phyloP scores from a whole-genome alignment of 805 yeast species.

The Metschnikowia gelsemii region DNA sequence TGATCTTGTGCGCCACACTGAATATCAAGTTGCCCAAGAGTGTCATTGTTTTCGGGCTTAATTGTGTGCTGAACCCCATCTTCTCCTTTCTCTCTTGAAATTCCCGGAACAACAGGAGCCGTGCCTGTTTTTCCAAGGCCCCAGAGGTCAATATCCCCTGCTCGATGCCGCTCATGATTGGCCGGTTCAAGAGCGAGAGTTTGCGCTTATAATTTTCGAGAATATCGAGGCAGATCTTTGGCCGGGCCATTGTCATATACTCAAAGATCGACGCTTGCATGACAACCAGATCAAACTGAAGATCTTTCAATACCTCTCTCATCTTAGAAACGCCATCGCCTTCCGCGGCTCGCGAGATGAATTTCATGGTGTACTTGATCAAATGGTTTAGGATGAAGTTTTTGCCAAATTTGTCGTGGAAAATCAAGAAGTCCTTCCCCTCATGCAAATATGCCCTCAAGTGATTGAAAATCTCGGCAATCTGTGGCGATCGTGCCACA shows the following conservation, averaged over 20 bases:
- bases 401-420: conserved; percentile 16
- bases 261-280: conserved; percentile 24
- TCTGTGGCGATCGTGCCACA: conserved; percentile 19
- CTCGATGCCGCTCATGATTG: conserved; percentile 24
- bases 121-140: conserved; percentile 18
- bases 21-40: conserved; percentile 17
- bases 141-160: conserved; percentile 30
- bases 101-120: conserved; percentile 20
- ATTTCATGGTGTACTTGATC: conserved; percentile 22
- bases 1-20: conserved; percentile 11
- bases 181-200: conserved; percentile 22
- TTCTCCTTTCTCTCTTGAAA: conserved; percentile 21
- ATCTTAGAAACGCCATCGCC: conserved; percentile 21
- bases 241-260: conserved; percentile 29
- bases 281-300: conserved; percentile 17
- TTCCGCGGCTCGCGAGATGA: conserved; percentile 15
- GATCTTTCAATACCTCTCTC: conserved; percentile 21
- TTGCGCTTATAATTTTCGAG: conserved; percentile 24
- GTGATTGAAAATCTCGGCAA: conserved; percentile 21
- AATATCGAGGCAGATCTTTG: conserved; percentile 26
- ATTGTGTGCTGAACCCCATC: conserved; percentile 22
- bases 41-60: conserved; percentile 13
- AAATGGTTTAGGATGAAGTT: conserved; percentile 23
- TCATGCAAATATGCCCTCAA: conserved; percentile 4
- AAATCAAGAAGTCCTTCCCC: conserved; percentile 12